Base-by-base conservation (phyloP, 2,329 filamentous ascomycete species). In the Cordyceps javanica region DNA sequence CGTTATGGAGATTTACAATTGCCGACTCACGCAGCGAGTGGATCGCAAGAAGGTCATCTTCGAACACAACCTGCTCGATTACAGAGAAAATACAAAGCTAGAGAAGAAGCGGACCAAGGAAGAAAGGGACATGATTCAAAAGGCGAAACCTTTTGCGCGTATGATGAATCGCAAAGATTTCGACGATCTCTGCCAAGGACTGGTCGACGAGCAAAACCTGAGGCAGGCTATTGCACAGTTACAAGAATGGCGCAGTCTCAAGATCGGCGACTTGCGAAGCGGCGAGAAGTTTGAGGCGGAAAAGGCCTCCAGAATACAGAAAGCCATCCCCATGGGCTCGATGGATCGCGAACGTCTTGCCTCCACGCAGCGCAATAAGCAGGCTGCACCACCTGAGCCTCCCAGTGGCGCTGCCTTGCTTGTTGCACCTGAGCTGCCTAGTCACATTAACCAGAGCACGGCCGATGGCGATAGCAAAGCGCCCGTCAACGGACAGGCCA, bases 1-100 rank as follows among this genome's bases (percentile, higher is more conserved):
- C 0, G 91, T 99, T 21, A 97, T 99, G 86, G 91, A 96, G 63
- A 96, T 99, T 52, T 99, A 99, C 78, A 99, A 99, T 68, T 88
- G 89, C 59, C 86, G 92, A 5, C 76, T 99, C 19, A 96, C 92
- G 2, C 89, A 92, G 58, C 86, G 94, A 63, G 93, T 93, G 7
- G 93, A 97, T 67, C 83, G 94, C 46, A 99, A 99, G 74, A 95
- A 94, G 75, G 89, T 97, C 52, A 89, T 99, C 6, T 97, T 99
- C 66, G 92, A 97, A 69, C 94, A 99, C 72, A 89, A 89, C 60
- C 78, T 99, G 28, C 79, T 99, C 4, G 93, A 99, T 57, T 99
- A 99, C 68, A 82, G 91, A 61, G 95, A 96, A 71, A 96, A 96
- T 69, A 88, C 83, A 26, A 89, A 91, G 52, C 72, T 87, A 5